Evolutionary conservation across 352 stramenopile species (phyloP).

Genomic region (Globisporangium parvum): DNA sequence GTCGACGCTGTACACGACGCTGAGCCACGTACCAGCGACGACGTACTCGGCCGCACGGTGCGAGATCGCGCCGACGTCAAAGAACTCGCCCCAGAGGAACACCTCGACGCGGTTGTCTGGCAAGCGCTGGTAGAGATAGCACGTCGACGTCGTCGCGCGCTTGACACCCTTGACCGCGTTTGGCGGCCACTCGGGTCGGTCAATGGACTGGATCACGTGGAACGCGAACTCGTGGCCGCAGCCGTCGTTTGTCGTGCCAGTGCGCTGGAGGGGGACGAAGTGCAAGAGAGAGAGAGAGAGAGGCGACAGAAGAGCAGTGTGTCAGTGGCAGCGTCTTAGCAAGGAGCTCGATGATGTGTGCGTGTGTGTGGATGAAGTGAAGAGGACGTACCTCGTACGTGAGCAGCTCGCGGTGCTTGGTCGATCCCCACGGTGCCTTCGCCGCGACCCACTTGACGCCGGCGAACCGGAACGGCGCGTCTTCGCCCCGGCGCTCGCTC

Average conservation of each 20-base stretch:
- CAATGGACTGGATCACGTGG: slow-evolving; percentile 40
- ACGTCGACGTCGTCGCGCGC: slow-evolving; percentile 27
- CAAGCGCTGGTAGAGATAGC: slow-evolving; percentile 29
- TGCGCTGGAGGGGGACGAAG: no score
- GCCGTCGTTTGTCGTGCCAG: slow-evolving; percentile 7
- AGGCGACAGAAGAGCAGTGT: no score
- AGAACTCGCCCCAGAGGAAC: slow-evolving; percentile 27
- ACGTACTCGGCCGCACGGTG: slow-evolving; percentile 13
- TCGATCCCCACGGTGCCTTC: slow-evolving; percentile 20
- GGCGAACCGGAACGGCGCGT: slow-evolving; percentile 33
- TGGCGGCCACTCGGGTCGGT: slow-evolving; percentile 31
- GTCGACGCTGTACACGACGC: slow-evolving; percentile 14
- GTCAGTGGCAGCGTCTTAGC: no score
- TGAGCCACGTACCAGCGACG: slow-evolving; percentile 15
- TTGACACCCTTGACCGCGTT: slow-evolving; percentile 26
- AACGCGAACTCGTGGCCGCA: slow-evolving; percentile 30
- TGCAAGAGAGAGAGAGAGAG: no score
- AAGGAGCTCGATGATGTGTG: no score
- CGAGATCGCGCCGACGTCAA: slow-evolving; percentile 14
- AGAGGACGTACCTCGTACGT: slow-evolving; percentile 23
- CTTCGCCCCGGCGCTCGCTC: slow-evolving; percentile 16
- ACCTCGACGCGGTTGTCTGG: slow-evolving; percentile 22
- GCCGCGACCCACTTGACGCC: slow-evolving; percentile 40
- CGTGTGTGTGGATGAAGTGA: no score
- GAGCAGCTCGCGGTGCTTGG: slow-evolving; percentile 27